A percentile compares a stretch with the other conserved stretches of the same genome.
Evolutionary conservation across 2,329 filamentous ascomycete genomes (phyloP).

Genomic region (Microsporum ferrugineum): DNA sequence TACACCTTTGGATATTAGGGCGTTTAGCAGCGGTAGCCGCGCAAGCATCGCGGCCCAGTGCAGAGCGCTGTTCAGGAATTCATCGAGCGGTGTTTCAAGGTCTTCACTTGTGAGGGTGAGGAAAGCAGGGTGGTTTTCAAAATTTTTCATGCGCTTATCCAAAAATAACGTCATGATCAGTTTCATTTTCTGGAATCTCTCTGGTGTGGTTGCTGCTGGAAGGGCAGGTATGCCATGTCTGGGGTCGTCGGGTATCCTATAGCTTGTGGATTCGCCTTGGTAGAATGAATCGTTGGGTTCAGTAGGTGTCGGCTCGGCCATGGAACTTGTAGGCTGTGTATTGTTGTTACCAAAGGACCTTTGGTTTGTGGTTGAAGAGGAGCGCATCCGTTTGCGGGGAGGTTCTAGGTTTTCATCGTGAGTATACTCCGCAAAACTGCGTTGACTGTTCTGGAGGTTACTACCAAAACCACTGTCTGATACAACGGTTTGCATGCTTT

Average conservation of each 20-base stretch:
- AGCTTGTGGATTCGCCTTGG: conserved; percentile 17
- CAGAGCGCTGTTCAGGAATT: conserved; percentile 71
- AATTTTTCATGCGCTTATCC: conserved; percentile 59
- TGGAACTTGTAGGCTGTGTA: conserved; percentile 24
- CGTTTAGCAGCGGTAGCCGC: conserved; percentile 66
- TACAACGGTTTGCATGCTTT: conserved; percentile 57
- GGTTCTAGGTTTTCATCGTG: conserved; percentile 39
- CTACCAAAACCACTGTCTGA: conserved; percentile 64
- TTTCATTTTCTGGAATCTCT: conserved; percentile 68
- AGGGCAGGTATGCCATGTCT: conserved; percentile 29
- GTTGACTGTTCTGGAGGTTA: conserved; percentile 48
- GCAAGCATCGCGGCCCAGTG: conserved; percentile 95
- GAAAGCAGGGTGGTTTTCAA: conserved; percentile 63
- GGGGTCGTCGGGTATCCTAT: conserved; percentile 9
- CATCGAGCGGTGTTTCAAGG: conserved; percentile 84
- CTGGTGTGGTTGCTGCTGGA: conserved; percentile 45
- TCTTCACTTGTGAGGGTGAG: conserved; percentile 64
- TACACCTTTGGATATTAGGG: conserved; percentile 72
- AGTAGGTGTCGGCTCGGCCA: conserved; percentile 34
- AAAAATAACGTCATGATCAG: conserved; percentile 74
- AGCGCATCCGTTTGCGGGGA: conserved; percentile 63
- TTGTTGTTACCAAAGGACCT: conserved; percentile 26
- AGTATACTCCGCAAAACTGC: conserved; percentile 33
- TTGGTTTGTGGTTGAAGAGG: conserved; percentile 38
- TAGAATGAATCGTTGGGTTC: conserved; percentile 39